Conservation (phyloP, 164 flowering plant genomes). For the Kalanchoe fedtschenkoi region DNA sequence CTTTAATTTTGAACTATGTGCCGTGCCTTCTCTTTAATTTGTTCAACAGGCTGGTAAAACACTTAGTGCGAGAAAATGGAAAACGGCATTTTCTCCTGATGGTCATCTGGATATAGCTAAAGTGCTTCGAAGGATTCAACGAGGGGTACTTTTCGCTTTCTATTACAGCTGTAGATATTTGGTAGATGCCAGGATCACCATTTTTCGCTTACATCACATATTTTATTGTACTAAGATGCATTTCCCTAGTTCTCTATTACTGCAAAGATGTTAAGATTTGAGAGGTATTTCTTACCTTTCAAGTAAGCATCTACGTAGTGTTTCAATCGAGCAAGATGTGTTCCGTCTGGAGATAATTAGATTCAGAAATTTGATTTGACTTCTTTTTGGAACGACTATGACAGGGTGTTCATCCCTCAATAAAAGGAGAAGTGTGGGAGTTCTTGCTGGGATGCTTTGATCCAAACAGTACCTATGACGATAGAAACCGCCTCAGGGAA, state of each 20-base stretch:
- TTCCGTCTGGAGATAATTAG: not conserved
- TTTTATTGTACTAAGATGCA: not conserved
- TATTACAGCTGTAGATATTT: no score
- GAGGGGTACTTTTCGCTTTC: conserved; percentile 46
- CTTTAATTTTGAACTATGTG: not conserved
- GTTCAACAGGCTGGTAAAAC: conserved; percentile 63
- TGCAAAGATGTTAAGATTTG: not conserved
- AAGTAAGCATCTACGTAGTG: not conserved
- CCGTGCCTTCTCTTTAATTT: not conserved
- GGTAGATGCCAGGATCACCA: not conserved
- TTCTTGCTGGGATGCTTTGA: conserved; percentile 85
- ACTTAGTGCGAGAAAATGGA: conserved; percentile 79
- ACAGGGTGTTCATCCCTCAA: conserved; percentile 87
- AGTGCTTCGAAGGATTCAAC: conserved; percentile 72
- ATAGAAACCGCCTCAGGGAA: conserved; percentile 52
- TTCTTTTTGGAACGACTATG: conserved; percentile 9
- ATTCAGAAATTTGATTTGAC: not conserved
- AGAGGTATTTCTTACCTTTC: not conserved
- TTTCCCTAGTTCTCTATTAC: not conserved
- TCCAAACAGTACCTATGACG: conserved; percentile 71
- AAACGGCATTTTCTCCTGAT: conserved; percentile 60
- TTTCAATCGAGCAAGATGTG: not conserved
- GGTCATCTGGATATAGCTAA: conserved; percentile 79
- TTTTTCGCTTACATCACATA: not conserved
- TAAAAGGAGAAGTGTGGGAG: conserved; percentile 85